A percentile compares a stretch with the other conserved stretches of the same genome.
Conservation (phyloP, 1,284 basidiomycete species). For the Cryptococcus hybrid region DNA sequence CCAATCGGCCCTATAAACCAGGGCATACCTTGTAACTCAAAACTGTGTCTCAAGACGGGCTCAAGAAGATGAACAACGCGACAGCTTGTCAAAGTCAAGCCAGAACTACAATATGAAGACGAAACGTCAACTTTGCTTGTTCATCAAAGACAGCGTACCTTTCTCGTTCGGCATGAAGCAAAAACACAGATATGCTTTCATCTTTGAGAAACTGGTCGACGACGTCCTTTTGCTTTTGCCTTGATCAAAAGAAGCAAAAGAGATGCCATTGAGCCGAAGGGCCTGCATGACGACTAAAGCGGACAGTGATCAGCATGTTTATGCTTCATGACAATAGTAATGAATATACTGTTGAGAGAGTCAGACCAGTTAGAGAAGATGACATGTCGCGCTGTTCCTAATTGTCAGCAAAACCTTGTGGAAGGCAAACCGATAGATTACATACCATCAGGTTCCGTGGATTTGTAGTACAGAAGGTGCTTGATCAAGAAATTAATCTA, state of each 20-base stretch:
- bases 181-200: slow-evolving; percentile 42
- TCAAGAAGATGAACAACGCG: slow-evolving; percentile 50
- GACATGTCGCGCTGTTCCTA: slow-evolving; percentile 36
- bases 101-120: slow-evolving; percentile 24
- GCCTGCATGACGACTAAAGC: slow-evolving; percentile 42
- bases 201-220: slow-evolving; percentile 43
- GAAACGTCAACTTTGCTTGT: not conserved
- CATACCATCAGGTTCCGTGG: slow-evolving; percentile 19
- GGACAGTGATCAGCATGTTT: not conserved
- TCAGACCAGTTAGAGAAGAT: slow-evolving; percentile 49
- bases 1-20: not conserved
- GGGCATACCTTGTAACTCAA: slow-evolving; percentile 46
- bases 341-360: slow-evolving; percentile 30
- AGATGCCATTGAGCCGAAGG: slow-evolving; percentile 35
- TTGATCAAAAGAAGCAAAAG: slow-evolving; percentile 36
- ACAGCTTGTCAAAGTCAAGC: slow-evolving; percentile 47
- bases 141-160: slow-evolving; percentile 16
- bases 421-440: not conserved
- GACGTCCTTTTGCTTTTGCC: slow-evolving; percentile 34
- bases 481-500: slow-evolving; percentile 48
- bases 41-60: slow-evolving; percentile 48
- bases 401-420: not conserved
- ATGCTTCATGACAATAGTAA: not conserved
- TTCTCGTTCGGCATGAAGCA: slow-evolving; percentile 48
- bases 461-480: slow-evolving; percentile 35